Conservation (phyloP, 495 filamentous ascomycete species). For the Rostrohypoxylon terebratum region DNA sequence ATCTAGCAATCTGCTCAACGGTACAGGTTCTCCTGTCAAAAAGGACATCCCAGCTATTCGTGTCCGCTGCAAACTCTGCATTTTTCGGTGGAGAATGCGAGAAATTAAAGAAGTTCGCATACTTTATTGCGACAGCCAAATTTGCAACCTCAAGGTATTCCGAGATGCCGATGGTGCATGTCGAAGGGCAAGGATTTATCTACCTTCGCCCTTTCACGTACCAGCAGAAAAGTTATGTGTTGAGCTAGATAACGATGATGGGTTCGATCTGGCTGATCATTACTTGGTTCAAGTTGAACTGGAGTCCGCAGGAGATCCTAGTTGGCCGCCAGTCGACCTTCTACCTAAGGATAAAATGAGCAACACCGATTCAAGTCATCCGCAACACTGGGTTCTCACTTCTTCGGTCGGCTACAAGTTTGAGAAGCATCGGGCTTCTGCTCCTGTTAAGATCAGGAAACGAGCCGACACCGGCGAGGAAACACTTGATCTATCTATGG, state of each 20-base stretch:
- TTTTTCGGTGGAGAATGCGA: constrained; percentile 48
- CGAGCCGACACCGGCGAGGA: constrained; percentile 36
- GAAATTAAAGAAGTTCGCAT: constrained; percentile 41
- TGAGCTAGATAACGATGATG: constrained; percentile 55
- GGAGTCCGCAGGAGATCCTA: constrained; percentile 57
- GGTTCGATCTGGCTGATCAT: constrained; percentile 57
- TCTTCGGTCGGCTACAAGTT: constrained; percentile 56
- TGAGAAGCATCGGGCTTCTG: constrained; percentile 54
- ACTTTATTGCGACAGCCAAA: constrained; percentile 60
- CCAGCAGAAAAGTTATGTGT: constrained; percentile 60
- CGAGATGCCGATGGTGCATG: constrained; percentile 57
- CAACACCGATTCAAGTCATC: constrained; percentile 43
- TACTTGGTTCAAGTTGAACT: constrained; percentile 62
- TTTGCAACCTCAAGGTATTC: constrained; percentile 59
- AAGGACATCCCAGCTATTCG: constrained; percentile 54
- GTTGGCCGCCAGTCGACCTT: constrained; percentile 62
- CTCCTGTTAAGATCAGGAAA: constrained; percentile 55
- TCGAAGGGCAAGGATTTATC: constrained; percentile 58
- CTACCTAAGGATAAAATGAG: constrained; percentile 48
- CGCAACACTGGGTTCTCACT: constrained; percentile 55
- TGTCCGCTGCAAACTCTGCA: constrained; percentile 59
- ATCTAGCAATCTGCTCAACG: constrained; percentile 55
- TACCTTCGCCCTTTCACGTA: constrained; percentile 60
- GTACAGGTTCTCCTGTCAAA: constrained; percentile 51
- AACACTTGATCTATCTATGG: constrained; percentile 56